These are phyloP conservation scores for Colletotrichum navitas DNA, from an alignment of 2,329 filamentous ascomycete species.

Conservation along the genomic window DNA sequence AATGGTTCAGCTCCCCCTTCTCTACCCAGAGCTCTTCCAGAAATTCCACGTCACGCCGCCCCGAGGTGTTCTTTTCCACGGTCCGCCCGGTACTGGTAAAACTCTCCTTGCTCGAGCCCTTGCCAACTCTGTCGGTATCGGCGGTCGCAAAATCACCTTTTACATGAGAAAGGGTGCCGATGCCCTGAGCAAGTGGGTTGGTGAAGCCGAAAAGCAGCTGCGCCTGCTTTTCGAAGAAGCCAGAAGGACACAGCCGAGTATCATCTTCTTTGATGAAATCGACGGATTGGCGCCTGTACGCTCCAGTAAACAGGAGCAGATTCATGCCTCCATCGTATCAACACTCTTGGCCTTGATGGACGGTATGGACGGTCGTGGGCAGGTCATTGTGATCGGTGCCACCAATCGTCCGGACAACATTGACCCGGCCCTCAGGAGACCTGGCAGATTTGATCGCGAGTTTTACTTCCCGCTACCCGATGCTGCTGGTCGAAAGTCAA, in stretches of 20 bases:
- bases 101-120: constrained; percentile 94
- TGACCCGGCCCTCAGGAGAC: constrained; percentile 92
- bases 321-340: constrained; percentile 96
- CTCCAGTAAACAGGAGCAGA: constrained; percentile 98
- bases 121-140: constrained; percentile 88
- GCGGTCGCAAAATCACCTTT: constrained; percentile 95
- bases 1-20: constrained; percentile 94
- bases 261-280: constrained; percentile 99
- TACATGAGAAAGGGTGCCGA: constrained; percentile 99
- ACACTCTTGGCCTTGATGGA: constrained; percentile 96
- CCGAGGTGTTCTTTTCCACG: constrained; percentile 95
- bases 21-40: constrained; percentile 95
- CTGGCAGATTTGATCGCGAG: constrained; percentile 95
- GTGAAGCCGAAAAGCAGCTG: constrained; percentile 95
- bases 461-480: constrained; percentile 98
- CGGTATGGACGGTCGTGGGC: constrained; percentile 97
- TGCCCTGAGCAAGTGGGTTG: constrained; percentile 98
- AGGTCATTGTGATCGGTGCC: constrained; percentile 98
- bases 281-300: constrained; percentile 95
- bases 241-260: constrained; percentile 94
- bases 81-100: constrained; percentile 96
- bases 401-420: constrained; percentile 98
- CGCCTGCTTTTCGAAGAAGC: constrained; percentile 96
- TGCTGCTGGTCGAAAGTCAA: constrained; percentile 81
- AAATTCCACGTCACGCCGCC: constrained; percentile 94